Evolutionary conservation across 257 asterid genomes (phyloP), one percentile per base, ranked within the genome.

Genomic region (Capsicum chinense): DNA sequence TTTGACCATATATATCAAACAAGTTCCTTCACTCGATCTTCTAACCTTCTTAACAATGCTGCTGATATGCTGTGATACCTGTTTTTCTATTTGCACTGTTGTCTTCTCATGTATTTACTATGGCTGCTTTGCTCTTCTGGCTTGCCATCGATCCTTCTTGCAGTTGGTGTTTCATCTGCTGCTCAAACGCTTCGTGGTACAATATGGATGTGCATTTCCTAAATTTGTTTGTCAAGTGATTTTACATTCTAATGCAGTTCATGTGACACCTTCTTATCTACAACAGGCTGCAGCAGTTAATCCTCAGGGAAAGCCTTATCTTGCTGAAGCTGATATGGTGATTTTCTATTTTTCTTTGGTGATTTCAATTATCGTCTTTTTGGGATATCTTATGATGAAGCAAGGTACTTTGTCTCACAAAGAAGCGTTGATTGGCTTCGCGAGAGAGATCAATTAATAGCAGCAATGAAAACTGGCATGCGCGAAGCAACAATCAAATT

Each of bases 401-500:
- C 98, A 33, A 92, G 99, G 86, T 98, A 97, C 85, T 93, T 97
- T 50, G 97, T 97, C 26, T 97, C 98, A 15, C 98, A 97, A 79
- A 92, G 99, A 90, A 90, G 95, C 90, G 95, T 97, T 80, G 99
- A 95, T 81, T 97, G 99, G 99, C 98, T 97, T 52, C 92, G 98
- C 4, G 98, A 97, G 91, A 97, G 89, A 85, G 99, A 95, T 85
- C 99, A 95, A 81, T 90, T 97, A 33, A 91, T 97, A 83, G 97
- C 93, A 35, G 98, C 95, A 88, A 97, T 95, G 97, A 93, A 95
- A 90, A 91, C 93, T 15, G 98, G 98, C 56, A 97, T 97, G 98
- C 93, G 98, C 0, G 98, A 95, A 90, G 98, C 99, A 5, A 90
- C 92, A 62, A 86, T 97, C 83, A 88, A 95, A 87, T 97, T 97